Conservation (phyloP, 1,284 basidiomycete genomes). For the Inonotus hispidus region DNA sequence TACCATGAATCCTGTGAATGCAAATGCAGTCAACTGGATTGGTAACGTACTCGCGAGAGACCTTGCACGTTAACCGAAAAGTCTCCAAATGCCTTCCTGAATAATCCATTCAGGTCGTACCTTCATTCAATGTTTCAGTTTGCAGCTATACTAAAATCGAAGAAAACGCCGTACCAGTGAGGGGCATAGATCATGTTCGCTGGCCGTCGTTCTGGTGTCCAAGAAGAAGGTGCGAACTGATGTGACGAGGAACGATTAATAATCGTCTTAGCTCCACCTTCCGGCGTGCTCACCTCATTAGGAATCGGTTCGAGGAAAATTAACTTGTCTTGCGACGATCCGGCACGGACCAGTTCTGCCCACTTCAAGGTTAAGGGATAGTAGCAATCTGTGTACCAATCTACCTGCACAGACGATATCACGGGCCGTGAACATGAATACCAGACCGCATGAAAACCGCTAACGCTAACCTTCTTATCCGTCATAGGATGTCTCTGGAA, state of each 20-base stretch:
- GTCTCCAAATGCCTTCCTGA: constrained; percentile 74
- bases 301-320: constrained; percentile 82
- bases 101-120: constrained; percentile 88
- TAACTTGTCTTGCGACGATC: constrained; percentile 53
- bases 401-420: no score
- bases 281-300: constrained; percentile 65
- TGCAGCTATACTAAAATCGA: background rate
- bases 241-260: background rate
- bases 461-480: constrained; percentile 44
- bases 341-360: constrained; percentile 57
- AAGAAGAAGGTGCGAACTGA: constrained; percentile 74
- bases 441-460: background rate
- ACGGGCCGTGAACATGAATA: constrained; percentile 1
- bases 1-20: background rate
- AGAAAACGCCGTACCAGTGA: constrained; percentile 63
- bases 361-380: constrained; percentile 77
- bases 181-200: constrained; percentile 83
- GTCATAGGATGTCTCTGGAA: constrained; percentile 68
- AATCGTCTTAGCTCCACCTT: background rate
- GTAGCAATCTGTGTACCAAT: constrained; percentile 85
- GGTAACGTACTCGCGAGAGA: constrained; percentile 60
- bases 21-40: background rate
- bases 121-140: constrained; percentile 33
- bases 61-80: constrained; percentile 91
- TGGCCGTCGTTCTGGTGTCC: constrained; percentile 60